Evolutionary conservation across 176 grass and related monocot species (phyloP).

Genomic region (Zea luxurians): DNA sequence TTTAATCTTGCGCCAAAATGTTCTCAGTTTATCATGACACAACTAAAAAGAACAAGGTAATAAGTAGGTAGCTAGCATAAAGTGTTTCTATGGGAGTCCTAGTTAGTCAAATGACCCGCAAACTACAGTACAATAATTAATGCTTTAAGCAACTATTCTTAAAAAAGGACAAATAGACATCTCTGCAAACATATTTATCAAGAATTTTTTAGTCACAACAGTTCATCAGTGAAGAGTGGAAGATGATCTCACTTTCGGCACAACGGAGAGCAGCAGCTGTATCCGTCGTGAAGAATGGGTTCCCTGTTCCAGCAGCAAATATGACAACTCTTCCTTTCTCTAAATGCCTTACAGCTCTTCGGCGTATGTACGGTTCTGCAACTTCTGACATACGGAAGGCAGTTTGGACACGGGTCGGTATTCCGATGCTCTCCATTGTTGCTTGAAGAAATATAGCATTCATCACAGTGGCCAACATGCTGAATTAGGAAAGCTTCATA

Average conservation of each 20-base stretch:
- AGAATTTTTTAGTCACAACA: neutral
- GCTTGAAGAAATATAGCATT: conserved; percentile 99
- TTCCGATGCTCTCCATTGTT: conserved; percentile 99
- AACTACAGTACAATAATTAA: neutral
- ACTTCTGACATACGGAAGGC: conserved; percentile 99
- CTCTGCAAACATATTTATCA: conserved; percentile 10
- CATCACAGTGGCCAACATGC: conserved; percentile 98
- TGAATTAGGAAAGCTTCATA: conserved; percentile 36
- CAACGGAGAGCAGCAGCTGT: conserved; percentile 96
- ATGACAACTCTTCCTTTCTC: conserved; percentile 99
- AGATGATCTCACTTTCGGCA: conserved; percentile 88
- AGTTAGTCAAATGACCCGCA: conserved; percentile 15
- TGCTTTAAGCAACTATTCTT: conserved; percentile 17
- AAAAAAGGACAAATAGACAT: neutral
- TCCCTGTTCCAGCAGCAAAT: conserved; percentile 97
- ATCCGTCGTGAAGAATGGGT: conserved; percentile 98
- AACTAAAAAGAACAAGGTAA: neutral
- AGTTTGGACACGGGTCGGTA: conserved; percentile 93
- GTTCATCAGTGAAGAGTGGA: conserved; percentile 9
- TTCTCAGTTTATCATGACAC: conserved; percentile 1
- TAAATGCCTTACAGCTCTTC: conserved; percentile 86
- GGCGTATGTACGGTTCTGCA: conserved; percentile 94
- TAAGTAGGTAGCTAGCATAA: neutral
- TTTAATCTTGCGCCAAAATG: neutral
- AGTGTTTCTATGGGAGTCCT: neutral